Evolutionary conservation across 2,329 filamentous ascomycete genomes (phyloP), one percentile per base, ranked within the genome.

Genomic region (Fusarium xyrophilum): DNA sequence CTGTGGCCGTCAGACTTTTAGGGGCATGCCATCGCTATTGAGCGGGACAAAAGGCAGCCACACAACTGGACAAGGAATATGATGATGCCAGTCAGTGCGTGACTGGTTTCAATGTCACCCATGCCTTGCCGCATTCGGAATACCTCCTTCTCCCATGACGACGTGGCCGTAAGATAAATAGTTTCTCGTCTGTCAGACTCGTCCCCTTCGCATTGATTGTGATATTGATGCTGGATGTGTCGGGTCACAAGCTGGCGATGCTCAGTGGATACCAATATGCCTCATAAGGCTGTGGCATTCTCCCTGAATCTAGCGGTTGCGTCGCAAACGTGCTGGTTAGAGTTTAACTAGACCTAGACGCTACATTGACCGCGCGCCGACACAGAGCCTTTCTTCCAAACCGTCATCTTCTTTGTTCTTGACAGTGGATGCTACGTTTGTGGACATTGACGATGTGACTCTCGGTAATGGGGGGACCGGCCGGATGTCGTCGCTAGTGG

Each of bases 401-500:
- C 15, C 15, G 30, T 55, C 10, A 25, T 43, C 28, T 38, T 17
- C 21, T 50, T 43, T 42, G 42, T 40, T 67, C 51, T 54, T 44
- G 28, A 54, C 36, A 50, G 3, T 43, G 40, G 23, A 43, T 36
- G 55, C 28, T 69, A 40, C 50, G 51, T 67, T 69, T 51, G 66
- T 63, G 56, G 58, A 52, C 58, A 36, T 61, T 35, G 53, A 63
- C 63, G 48, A 62, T 58, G 52, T 62, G 59, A 56, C 68, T 68
- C 56, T 63, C 60, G 66, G 69, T 72, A 74, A 68, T 74, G 72
- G 68, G 60, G 63, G 66, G 65, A 69, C 70, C 74, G 76, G 69
- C 71, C 75, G 75, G 75, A 75, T 77, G 75, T 77, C 73, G 76
- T 77, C 69, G 61, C 65, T 67, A 70, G 76, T 77, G 75, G 76